Evolutionary conservation across 2,329 filamentous ascomycete genomes (phyloP).

Genomic region (Lasiodiplodia sp.): DNA sequence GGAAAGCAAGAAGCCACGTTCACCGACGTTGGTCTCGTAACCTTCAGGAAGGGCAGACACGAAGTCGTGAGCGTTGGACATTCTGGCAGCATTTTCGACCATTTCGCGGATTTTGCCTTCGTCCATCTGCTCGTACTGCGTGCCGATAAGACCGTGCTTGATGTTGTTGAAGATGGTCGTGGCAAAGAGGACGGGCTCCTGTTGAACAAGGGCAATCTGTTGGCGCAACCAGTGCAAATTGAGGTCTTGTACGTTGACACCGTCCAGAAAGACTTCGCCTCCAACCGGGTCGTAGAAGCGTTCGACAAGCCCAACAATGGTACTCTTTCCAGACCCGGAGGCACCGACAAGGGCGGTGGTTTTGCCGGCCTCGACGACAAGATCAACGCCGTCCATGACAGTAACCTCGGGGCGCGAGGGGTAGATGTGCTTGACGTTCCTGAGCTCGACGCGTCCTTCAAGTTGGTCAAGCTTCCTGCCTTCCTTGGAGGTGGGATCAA

Average conservation of each 20-base stretch:
- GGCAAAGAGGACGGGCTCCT: conserved; percentile 86
- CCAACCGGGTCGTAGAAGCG: conserved; percentile 88
- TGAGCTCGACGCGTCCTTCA: conserved; percentile 77
- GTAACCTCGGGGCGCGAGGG: conserved; percentile 87
- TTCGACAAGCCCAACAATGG: conserved; percentile 87
- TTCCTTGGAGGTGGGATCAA: conserved; percentile 73
- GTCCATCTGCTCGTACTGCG: conserved; percentile 69
- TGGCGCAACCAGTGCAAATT: conserved; percentile 89
- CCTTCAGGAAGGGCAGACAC: conserved; percentile 79
- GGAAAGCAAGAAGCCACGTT: conserved; percentile 85
- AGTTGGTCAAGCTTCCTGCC: conserved; percentile 75
- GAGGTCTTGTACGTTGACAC: conserved; percentile 75
- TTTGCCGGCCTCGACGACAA: conserved; percentile 83
- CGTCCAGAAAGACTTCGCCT: conserved; percentile 81
- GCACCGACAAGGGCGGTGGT: conserved; percentile 89
- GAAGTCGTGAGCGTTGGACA: conserved; percentile 92
- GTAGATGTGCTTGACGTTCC: conserved; percentile 86
- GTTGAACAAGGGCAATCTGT: conserved; percentile 86
- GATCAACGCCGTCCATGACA: conserved; percentile 81
- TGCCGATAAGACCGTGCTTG: conserved; percentile 83
- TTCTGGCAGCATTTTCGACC: conserved; percentile 78
- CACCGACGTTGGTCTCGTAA: conserved; percentile 89
- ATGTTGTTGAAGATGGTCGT: conserved; percentile 89
- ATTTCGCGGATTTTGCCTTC: conserved; percentile 72
- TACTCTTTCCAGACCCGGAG: conserved; percentile 90